A percentile compares a stretch with the other conserved stretches of the same genome.
phyloP scores from a whole-genome alignment of 1,284 basidiomycete species.

The Heterobasidion occidentale region DNA sequence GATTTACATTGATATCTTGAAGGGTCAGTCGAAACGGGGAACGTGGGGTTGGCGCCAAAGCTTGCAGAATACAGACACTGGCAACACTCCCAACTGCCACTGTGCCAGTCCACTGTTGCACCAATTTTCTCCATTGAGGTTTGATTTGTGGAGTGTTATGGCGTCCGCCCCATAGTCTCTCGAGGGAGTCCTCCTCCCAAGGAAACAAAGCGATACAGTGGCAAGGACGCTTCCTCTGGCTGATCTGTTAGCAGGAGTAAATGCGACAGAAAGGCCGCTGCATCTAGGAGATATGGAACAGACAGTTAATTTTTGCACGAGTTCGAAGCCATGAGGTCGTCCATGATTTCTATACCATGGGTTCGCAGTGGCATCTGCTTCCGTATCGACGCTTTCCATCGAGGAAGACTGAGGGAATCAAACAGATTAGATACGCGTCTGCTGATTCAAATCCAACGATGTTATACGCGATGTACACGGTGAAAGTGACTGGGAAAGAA shows the following conservation, averaged over 20 bases:
- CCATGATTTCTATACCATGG: slow-evolving; percentile 34
- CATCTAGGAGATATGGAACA: not conserved
- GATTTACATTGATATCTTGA: not conserved
- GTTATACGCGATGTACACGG: too few species aligned
- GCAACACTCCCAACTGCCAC: slow-evolving; percentile 39
- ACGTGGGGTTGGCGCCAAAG: not conserved
- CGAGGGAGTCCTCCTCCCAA: slow-evolving; percentile 40
- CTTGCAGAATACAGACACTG: slow-evolving; percentile 5
- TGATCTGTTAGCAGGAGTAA: not conserved
- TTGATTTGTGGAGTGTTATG: slow-evolving; percentile 22
- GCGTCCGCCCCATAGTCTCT: slow-evolving; percentile 38
- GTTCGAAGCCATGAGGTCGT: not conserved
- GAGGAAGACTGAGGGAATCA: too few species aligned
- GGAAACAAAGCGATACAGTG: slow-evolving; percentile 44
- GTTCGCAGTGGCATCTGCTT: not conserved
- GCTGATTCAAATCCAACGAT: too few species aligned
- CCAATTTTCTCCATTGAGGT: slow-evolving; percentile 36
- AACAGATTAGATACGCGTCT: too few species aligned
- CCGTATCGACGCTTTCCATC: not conserved
- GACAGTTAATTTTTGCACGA: not conserved
- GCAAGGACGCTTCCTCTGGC: not conserved
- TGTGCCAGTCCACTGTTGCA: slow-evolving; percentile 38
- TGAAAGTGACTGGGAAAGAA: too few species aligned
- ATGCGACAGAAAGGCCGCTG: not conserved
- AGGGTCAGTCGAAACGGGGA: not conserved